A percentile compares a stretch with the other conserved stretches of the same genome.
phyloP scores from a whole-genome alignment of 768 basidiomycete genomes.

The Rhizopogon vulgaris region DNA sequence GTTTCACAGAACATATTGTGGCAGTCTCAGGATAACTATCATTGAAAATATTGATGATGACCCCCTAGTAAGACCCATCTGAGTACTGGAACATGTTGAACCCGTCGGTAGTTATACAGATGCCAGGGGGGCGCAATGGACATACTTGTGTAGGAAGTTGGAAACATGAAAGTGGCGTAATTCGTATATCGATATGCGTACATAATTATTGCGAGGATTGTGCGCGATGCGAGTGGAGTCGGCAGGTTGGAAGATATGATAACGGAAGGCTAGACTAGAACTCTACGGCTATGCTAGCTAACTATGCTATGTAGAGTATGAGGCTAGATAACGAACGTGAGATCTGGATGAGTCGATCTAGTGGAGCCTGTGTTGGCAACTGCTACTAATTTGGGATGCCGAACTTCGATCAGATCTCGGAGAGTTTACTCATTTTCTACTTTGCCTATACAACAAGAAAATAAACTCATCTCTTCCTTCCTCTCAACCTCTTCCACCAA shows the following conservation, averaged over 20 bases:
- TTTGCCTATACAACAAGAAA: not conserved
- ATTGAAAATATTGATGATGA: too few relatives aligned
- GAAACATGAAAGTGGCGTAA: not conserved
- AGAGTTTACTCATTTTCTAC: not conserved
- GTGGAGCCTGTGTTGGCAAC: not conserved
- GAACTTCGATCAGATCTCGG: conserved; percentile 3
- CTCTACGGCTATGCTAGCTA: not conserved
- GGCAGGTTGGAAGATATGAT: not conserved
- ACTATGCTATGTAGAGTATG: not conserved
- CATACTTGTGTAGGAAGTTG: not conserved
- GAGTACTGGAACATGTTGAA: not conserved
- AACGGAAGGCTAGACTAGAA: not conserved
- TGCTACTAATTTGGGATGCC: not conserved
- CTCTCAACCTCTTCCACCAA: not conserved
- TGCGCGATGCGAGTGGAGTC: not conserved
- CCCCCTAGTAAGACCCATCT: not conserved
- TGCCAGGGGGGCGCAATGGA: not conserved
- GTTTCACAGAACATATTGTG: not conserved
- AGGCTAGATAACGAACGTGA: conserved; percentile 15
- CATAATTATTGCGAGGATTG: not conserved
- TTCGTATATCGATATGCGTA: not conserved
- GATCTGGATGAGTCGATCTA: conserved; percentile 16
- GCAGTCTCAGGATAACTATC: too few relatives aligned
- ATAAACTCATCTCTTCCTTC: not conserved
- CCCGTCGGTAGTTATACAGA: not conserved